These are phyloP conservation scores for Epichloe coenophiala DNA, from an alignment of 2,329 filamentous ascomycete species.

Conservation along the genomic window DNA sequence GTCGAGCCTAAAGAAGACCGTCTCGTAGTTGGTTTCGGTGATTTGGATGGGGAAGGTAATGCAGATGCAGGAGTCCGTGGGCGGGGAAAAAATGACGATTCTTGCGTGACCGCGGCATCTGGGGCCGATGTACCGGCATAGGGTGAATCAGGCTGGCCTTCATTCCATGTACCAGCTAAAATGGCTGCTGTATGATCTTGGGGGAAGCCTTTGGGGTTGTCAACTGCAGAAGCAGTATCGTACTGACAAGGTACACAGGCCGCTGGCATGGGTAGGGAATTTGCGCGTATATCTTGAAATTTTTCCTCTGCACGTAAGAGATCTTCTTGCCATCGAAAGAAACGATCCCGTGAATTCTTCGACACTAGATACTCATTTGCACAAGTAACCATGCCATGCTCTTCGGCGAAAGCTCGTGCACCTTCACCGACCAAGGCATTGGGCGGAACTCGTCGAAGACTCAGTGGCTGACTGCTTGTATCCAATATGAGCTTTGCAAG, in stretches of 20 bases:
- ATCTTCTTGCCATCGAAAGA: slow-evolving; percentile 64
- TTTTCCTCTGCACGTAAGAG: slow-evolving; percentile 47
- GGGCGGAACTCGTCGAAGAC: slow-evolving; percentile 77
- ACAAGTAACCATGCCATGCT: slow-evolving; percentile 62
- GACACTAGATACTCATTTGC: slow-evolving; percentile 70
- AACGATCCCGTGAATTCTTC: slow-evolving; percentile 64
- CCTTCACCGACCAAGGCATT: slow-evolving; percentile 82
- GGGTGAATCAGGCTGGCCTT: slow-evolving; percentile 48
- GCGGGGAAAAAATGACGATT: slow-evolving; percentile 6
- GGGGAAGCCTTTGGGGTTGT: slow-evolving; percentile 14
- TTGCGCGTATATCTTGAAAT: slow-evolving; percentile 15
- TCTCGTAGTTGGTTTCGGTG: neutral
- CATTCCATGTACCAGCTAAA: slow-evolving; percentile 45
- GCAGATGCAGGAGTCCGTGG: neutral
- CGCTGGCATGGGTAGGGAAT: slow-evolving; percentile 7
- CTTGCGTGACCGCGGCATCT: slow-evolving; percentile 8
- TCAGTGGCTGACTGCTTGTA: slow-evolving; percentile 60
- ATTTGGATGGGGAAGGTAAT: neutral
- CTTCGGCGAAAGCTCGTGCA: slow-evolving; percentile 71
- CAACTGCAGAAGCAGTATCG: slow-evolving; percentile 17
- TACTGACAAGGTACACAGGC: slow-evolving; percentile 18
- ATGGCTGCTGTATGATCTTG: slow-evolving; percentile 41
- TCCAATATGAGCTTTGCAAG: slow-evolving; percentile 76
- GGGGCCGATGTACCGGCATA: slow-evolving; percentile 15
- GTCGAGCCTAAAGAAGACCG: neutral